phyloP scores from a whole-genome alignment of 352 stramenopile genomes.

The Globisporangium iwayamae region DNA sequence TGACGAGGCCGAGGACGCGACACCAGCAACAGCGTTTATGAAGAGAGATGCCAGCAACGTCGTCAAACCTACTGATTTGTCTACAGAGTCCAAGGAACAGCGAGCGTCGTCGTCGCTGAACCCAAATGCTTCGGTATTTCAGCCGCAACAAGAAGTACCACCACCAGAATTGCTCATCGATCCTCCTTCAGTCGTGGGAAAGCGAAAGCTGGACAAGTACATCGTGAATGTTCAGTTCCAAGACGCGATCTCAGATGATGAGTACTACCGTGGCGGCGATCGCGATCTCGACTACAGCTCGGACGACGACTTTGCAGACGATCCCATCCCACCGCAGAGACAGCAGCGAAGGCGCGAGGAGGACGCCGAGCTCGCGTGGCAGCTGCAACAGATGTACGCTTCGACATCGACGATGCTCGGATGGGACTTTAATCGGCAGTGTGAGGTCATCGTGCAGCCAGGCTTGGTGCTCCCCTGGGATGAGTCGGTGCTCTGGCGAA shows the following conservation, averaged over 20 bases:
- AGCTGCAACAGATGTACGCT: slow-evolving; percentile 75
- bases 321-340: background rate
- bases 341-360: slow-evolving; percentile 33
- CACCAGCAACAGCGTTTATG: background rate
- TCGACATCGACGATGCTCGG: slow-evolving; percentile 64
- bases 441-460: slow-evolving; percentile 29
- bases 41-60: background rate
- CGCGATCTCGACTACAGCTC: slow-evolving; percentile 9
- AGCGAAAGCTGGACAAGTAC: slow-evolving; percentile 74
- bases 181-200: slow-evolving; percentile 25
- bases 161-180: background rate
- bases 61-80: background rate
- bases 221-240: slow-evolving; percentile 44
- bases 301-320: slow-evolving; percentile 1
- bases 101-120: slow-evolving; percentile 36
- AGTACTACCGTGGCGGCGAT: slow-evolving; percentile 15
- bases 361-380: slow-evolving; percentile 51
- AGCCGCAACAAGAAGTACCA: slow-evolving; percentile 28
- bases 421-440: slow-evolving; percentile 69
- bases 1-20: background rate
- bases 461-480: slow-evolving; percentile 32
- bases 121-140: slow-evolving; percentile 52
- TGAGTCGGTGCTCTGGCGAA: slow-evolving; percentile 56
- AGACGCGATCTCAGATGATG: slow-evolving; percentile 27
- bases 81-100: background rate